Conservation (phyloP, 192 early-diverging fungal genomes). For the Umbelopsis vinacea region DNA sequence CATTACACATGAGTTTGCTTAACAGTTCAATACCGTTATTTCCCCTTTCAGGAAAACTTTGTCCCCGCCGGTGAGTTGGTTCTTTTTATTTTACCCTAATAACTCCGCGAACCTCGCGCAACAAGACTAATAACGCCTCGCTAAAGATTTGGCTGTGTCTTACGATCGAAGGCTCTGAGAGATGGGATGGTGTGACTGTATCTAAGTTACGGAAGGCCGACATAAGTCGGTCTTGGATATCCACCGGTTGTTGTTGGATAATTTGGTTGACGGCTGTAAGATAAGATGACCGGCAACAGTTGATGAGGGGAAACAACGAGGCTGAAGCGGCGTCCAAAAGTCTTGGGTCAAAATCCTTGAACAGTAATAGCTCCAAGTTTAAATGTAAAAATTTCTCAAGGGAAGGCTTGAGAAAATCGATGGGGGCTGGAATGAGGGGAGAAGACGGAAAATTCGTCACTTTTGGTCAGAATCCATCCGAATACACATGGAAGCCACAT, state of each 20-base stretch:
- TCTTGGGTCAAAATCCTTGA: slow-evolving; percentile 64
- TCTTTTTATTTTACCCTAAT: slow-evolving; percentile 60
- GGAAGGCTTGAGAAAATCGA: slow-evolving; percentile 40
- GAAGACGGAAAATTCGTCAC: not conserved
- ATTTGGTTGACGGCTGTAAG: slow-evolving; percentile 55
- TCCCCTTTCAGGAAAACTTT: not conserved
- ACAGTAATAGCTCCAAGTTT: slow-evolving; percentile 60
- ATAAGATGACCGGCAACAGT: slow-evolving; percentile 56
- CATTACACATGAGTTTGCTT: too few species aligned
- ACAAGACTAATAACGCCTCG: slow-evolving; percentile 56
- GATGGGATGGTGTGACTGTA: slow-evolving; percentile 44
- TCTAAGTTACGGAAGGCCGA: slow-evolving; percentile 52
- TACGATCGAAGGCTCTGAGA: slow-evolving; percentile 36
- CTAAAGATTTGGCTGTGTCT: slow-evolving; percentile 41
- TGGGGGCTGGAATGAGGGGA: slow-evolving; percentile 8
- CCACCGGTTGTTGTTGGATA: slow-evolving; percentile 50
- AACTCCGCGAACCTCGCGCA: slow-evolving; percentile 70
- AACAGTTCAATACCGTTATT: not conserved
- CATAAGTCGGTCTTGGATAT: slow-evolving; percentile 46
- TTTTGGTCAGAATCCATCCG: slow-evolving; percentile 1
- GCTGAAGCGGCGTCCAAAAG: slow-evolving; percentile 65
- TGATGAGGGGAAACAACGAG: slow-evolving; percentile 60
- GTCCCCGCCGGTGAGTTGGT: not conserved
- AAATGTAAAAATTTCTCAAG: slow-evolving; percentile 59
- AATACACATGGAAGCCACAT: slow-evolving; percentile 23